A percentile compares a stretch with the other conserved stretches of the same genome.
phyloP scores from a whole-genome alignment of 345 rosid genomes.

The Aquilaria sinensis region DNA sequence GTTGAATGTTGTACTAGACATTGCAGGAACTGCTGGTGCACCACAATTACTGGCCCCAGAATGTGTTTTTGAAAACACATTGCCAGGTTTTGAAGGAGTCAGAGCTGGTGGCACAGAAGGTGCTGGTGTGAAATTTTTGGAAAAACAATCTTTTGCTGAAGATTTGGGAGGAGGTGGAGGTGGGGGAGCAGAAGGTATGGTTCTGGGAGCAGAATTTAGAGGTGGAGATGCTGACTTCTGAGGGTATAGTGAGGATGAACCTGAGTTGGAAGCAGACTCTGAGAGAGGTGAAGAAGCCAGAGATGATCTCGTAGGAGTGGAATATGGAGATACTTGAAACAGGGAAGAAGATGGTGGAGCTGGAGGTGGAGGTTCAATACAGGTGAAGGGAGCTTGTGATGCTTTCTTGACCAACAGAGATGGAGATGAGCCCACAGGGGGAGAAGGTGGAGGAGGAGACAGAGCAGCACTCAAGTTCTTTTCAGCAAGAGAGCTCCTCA shows the following conservation, averaged over 20 bases:
- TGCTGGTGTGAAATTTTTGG: constrained; percentile 6
- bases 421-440: constrained; percentile 9
- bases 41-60: constrained; percentile 28
- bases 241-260: constrained; percentile 17
- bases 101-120: constrained; percentile 60
- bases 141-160: constrained; percentile 12
- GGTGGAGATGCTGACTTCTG: constrained; percentile 31
- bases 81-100: constrained; percentile 26
- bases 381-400: background rate
- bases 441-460: constrained; percentile 10
- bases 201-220: constrained; percentile 14
- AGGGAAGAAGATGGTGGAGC: constrained; percentile 8
- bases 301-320: background rate
- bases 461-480: constrained; percentile 12
- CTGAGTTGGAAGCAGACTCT: constrained; percentile 15
- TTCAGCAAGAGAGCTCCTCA: background rate
- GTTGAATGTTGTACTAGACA: constrained; percentile 23
- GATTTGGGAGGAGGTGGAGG: constrained; percentile 22
- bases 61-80: constrained; percentile 22
- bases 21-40: constrained; percentile 60
- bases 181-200: constrained; percentile 15
- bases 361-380: constrained; percentile 9
- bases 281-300: constrained; percentile 9
- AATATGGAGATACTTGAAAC: background rate
- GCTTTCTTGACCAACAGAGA: constrained; percentile 4